Evolutionary conservation across 495 filamentous ascomycete genomes (phyloP), one percentile per base, ranked within the genome.

Genomic region (Lasiosphaeria miniovina): DNA sequence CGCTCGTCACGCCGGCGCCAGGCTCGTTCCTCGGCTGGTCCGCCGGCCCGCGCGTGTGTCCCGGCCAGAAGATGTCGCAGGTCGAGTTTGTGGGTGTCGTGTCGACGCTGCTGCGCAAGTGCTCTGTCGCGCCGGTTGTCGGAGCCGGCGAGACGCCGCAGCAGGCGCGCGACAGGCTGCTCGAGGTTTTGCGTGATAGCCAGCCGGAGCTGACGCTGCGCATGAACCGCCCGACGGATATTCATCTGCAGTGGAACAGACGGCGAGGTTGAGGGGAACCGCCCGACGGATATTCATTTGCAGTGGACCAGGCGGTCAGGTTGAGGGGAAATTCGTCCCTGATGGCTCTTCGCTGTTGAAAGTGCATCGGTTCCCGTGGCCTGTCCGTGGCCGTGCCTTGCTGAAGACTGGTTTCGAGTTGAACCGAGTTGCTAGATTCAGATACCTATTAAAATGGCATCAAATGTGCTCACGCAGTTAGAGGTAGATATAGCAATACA

Each of bases 21-120:
- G 73, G 73, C 1, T 68, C 71, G 0, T 83, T 69, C 54, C n/a
- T 79, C 1, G 71, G 75, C 0, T 83, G 79, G 80, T 74, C 75
- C 4, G 70, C 67, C 3, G 78, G 78, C 3, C 70, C 72, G 2
- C 63, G 75, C 0, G 57, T 72, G 10, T 82, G 78, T 56, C 78
- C 80, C 7, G 80, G 79, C 0, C 71, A 73, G 68, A 82, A 78
- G 55, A 77, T 82, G 60, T 61, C 74, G 0, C 74, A 80, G 58
- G 80, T 82, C 0, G 79, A 83, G 61, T 81, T 82, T 61, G 78
- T 81, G 6, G 75, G 74, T 2, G 71, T 71, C 3, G 65, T 82
- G 36, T 68, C 71, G 12, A 61, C 68, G 5, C 46, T 81, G 17
- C 76, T 83, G 52, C 61, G 68, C 2, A 54, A 65, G 34, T 65